Evolutionary conservation across 148 eudicot genomes (phyloP).

Genomic region (Camellia japonica): DNA sequence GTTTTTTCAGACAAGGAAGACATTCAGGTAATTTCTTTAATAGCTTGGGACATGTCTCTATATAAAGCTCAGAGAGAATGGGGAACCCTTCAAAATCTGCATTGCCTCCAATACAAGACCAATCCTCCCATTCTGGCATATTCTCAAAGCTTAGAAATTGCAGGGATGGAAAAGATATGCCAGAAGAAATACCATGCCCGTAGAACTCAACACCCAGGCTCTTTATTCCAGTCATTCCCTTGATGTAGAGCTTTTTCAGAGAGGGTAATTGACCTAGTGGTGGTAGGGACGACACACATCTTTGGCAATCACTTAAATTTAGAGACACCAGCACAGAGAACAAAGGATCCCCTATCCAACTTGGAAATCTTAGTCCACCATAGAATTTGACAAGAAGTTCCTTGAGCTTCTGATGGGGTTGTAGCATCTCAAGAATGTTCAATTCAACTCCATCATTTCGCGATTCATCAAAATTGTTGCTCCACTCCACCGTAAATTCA

Average conservation of each 20-base stretch:
- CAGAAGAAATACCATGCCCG: neutral
- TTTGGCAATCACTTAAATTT: neutral
- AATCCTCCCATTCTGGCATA: conserved; percentile 21
- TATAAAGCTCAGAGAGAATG: conserved; percentile 11
- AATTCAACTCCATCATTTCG: neutral
- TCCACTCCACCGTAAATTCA: conserved; percentile 11
- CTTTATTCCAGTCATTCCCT: conserved; percentile 3
- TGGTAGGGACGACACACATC: conserved; percentile 5
- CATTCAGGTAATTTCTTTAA: neutral
- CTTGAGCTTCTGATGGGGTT: conserved; percentile 7
- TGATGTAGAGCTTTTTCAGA: conserved; percentile 4
- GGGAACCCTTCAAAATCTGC: conserved; percentile 2
- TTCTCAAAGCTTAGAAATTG: conserved; percentile 12
- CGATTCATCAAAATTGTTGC: neutral
- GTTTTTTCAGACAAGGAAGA: neutral
- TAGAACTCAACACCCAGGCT: conserved; percentile 19
- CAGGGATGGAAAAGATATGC: conserved; percentile 17
- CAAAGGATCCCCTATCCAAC: neutral
- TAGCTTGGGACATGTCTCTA: conserved; percentile 16
- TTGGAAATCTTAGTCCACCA: neutral
- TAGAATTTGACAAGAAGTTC: neutral
- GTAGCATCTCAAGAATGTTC: conserved; percentile 9
- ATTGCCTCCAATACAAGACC: conserved; percentile 11
- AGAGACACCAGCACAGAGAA: neutral
- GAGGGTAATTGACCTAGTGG: conserved; percentile 9